phyloP scores from a whole-genome alignment of 192 early-diverging fungal genomes.

The Fimicolochytrium jonesii region DNA sequence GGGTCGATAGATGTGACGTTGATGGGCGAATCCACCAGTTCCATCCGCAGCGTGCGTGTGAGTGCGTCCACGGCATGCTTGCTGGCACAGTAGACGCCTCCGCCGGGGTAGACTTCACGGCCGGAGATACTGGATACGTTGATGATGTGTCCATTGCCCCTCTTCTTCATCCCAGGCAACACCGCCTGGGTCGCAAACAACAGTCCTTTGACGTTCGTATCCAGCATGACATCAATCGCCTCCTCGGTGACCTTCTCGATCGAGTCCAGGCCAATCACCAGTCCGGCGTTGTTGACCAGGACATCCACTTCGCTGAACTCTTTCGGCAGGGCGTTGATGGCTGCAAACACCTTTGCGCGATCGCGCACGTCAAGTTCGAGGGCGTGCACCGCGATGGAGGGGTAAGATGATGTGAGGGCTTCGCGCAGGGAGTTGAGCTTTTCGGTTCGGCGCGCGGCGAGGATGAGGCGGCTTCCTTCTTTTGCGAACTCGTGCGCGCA shows the following conservation, averaged over 20 bases:
- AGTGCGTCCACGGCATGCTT: constrained; percentile 83
- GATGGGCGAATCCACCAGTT: constrained; percentile 65
- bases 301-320: constrained; percentile 66
- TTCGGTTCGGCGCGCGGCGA: constrained; percentile 42
- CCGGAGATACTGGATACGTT: constrained; percentile 81
- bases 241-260: constrained; percentile 58
- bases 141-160: constrained; percentile 72
- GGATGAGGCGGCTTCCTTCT: constrained; percentile 54
- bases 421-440: background rate
- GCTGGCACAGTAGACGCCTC: constrained; percentile 78
- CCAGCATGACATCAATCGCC: constrained; percentile 72
- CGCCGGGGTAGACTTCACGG: constrained; percentile 61
- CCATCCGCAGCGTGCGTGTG: constrained; percentile 65
- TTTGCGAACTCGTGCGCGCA: constrained; percentile 64
- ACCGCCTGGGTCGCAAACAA: constrained; percentile 77
- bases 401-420: background rate
- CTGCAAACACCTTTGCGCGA: constrained; percentile 36
- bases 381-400: constrained; percentile 49
- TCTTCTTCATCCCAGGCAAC: constrained; percentile 69
- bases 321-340: constrained; percentile 45
- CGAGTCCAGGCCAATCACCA: constrained; percentile 68
- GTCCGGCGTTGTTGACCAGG: constrained; percentile 87
- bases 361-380: constrained; percentile 71
- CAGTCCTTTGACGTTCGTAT: constrained; percentile 88
- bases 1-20: constrained; percentile 78